Percentiles rank a stretch among this genome's conserved stretches.
These are phyloP conservation scores for Pyrus pyrifolia DNA, from an alignment of 306 rosid species.

Conservation along the genomic window DNA sequence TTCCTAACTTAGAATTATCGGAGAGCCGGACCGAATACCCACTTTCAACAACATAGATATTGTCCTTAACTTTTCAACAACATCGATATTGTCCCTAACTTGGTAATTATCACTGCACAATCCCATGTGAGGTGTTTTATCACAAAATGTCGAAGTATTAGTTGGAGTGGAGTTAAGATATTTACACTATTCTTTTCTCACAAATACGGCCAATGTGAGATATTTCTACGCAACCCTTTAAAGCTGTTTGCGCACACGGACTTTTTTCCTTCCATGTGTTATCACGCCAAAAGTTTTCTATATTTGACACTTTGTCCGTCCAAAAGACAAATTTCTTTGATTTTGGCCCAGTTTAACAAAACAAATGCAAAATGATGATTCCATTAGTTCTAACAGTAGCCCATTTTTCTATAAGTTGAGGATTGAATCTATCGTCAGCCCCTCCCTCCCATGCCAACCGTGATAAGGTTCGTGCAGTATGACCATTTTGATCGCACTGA, in stretches of 20 bases:
- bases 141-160: too few relatives aligned
- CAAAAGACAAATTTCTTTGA: not conserved
- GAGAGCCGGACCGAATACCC: too few relatives aligned
- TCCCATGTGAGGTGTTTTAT: too few relatives aligned
- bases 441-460: not conserved
- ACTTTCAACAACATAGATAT: too few relatives aligned
- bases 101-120: too few relatives aligned
- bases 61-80: too few relatives aligned
- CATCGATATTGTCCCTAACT: too few relatives aligned
- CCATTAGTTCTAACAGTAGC: not conserved
- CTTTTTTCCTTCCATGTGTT: not conserved
- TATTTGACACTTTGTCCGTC: not conserved
- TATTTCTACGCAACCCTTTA: not conserved
- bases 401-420: not conserved
- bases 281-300: not conserved
- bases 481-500: not conserved
- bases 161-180: too few relatives aligned
- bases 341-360: not conserved
- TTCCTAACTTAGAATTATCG: too few relatives aligned
- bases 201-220: rapidly evolving
- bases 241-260: not conserved
- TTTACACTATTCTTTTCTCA: too few relatives aligned
- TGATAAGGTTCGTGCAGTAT: not conserved
- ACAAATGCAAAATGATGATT: not conserved
- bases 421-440: not conserved